Conservation (phyloP, 2,329 filamentous ascomycete species). For the Curvularia verruculosa region DNA sequence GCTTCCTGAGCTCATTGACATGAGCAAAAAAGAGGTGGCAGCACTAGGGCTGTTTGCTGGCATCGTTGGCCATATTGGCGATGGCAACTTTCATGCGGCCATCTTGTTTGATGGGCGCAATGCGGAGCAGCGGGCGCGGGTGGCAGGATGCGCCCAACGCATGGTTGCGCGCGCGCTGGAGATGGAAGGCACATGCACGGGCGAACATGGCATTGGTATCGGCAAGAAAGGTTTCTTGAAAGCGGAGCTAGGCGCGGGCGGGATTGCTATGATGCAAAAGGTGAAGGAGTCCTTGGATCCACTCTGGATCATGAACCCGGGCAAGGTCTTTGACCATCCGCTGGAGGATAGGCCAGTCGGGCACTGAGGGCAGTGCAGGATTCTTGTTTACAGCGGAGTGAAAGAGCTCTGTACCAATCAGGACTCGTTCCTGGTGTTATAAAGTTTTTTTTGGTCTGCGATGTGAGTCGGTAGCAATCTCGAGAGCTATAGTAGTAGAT, state of each 20-base stretch:
- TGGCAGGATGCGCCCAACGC: conserved; percentile 68
- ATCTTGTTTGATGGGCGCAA: conserved; percentile 59
- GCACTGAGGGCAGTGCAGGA: not conserved
- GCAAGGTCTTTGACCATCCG: conserved; percentile 57
- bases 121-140: conserved; percentile 60
- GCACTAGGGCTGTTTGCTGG: conserved; percentile 67
- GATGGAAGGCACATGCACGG: conserved; percentile 84
- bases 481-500: too few species aligned
- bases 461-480: too few species aligned
- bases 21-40: conserved; percentile 71
- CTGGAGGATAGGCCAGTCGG: not conserved
- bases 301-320: conserved; percentile 67
- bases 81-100: conserved; percentile 76
- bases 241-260: conserved; percentile 74
- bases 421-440: too few species aligned
- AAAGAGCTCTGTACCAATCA: too few species aligned
- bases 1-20: conserved; percentile 75
- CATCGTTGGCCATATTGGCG: conserved; percentile 74
- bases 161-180: conserved; percentile 88
- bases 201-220: conserved; percentile 82
- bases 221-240: conserved; percentile 84
- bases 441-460: too few species aligned
- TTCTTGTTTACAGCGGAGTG: too few species aligned
- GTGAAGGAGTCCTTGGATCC: conserved; percentile 83
- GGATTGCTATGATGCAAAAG: conserved; percentile 84